phyloP scores from a whole-genome alignment of 352 stramenopile genomes.

The Globisporangium ultimum region DNA sequence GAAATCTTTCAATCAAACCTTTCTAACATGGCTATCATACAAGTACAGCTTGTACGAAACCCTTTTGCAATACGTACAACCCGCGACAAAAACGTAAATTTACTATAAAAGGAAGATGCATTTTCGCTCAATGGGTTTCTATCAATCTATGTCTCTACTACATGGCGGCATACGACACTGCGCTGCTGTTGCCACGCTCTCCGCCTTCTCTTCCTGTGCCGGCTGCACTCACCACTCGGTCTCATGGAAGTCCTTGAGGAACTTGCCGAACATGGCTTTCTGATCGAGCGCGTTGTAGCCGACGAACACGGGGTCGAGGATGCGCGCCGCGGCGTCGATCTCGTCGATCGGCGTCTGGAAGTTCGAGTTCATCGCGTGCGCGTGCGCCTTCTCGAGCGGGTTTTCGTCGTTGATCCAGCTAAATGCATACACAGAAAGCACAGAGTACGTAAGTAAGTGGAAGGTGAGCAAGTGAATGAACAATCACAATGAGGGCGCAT shows the following conservation, averaged over 20 bases:
- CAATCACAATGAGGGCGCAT: conserved; percentile 1
- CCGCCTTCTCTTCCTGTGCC: conserved; percentile 17
- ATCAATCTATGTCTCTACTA: not conserved
- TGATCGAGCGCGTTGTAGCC: conserved; percentile 57
- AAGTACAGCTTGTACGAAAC: no score
- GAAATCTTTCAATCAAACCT: no score
- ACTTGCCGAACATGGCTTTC: conserved; percentile 71
- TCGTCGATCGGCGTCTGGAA: conserved; percentile 98
- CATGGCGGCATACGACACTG: not conserved
- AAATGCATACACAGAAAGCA: conserved; percentile 7
- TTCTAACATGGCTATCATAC: no score
- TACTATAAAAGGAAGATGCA: no score
- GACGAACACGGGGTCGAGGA: conserved; percentile 95
- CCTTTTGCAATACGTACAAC: no score
- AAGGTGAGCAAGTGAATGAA: conserved; percentile 1
- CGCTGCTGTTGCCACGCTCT: no score
- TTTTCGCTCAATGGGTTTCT: no score
- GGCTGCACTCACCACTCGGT: conserved; percentile 73
- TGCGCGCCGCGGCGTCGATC: conserved; percentile 93
- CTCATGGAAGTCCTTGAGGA: conserved; percentile 89
- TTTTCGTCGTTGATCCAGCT: conserved; percentile 99
- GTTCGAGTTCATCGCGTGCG: conserved; percentile 87
- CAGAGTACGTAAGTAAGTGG: conserved; percentile 5
- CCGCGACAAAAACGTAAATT: no score
- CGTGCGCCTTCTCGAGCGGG: conserved; percentile 91